Evolutionary conservation across 768 basidiomycete species (phyloP).

Genomic region (Termitomyces heimii): DNA sequence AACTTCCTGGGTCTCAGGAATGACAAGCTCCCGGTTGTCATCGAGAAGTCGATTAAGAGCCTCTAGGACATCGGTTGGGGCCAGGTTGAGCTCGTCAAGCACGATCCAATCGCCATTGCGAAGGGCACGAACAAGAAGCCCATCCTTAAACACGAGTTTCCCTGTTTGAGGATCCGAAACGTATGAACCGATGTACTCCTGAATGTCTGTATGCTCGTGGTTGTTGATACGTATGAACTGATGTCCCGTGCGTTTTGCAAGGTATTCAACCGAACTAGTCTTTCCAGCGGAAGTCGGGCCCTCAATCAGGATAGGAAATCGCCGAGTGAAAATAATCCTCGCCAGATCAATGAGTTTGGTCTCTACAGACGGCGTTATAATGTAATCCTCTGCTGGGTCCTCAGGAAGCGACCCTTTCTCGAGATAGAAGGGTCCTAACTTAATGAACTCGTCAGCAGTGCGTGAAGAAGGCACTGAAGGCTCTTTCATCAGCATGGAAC

Average conservation of each 20-base stretch:
- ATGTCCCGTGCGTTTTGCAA: conserved; percentile 90
- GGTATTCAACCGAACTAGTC: conserved; percentile 94
- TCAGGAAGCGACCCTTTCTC: conserved; percentile 66
- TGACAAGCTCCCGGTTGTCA: conserved; percentile 93
- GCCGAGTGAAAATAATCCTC: conserved; percentile 79
- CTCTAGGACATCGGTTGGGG: conserved; percentile 96
- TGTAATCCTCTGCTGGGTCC: conserved; percentile 72
- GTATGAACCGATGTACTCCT: conserved; percentile 97
- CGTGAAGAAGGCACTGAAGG: conserved; percentile 48
- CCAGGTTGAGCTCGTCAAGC: conserved; percentile 94
- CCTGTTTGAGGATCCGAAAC: conserved; percentile 89
- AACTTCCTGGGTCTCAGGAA: conserved; percentile 95
- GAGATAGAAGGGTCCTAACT: conserved; percentile 90
- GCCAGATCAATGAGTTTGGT: conserved; percentile 93
- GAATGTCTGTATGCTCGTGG: conserved; percentile 99
- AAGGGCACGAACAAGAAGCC: conserved; percentile 87
- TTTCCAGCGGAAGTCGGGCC: conserved; percentile 98
- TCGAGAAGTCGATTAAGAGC: conserved; percentile 95
- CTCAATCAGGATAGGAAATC: conserved; percentile 94
- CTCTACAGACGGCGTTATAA: conserved; percentile 94
- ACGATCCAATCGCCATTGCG: conserved; percentile 96
- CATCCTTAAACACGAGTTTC: conserved; percentile 94
- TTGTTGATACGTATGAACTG: conserved; percentile 98
- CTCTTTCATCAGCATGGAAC: conserved; percentile 67
- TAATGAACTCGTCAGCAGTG: conserved; percentile 54